Evolutionary conservation across 768 basidiomycete genomes (phyloP).

Genomic region (Suillus tomentosus): DNA sequence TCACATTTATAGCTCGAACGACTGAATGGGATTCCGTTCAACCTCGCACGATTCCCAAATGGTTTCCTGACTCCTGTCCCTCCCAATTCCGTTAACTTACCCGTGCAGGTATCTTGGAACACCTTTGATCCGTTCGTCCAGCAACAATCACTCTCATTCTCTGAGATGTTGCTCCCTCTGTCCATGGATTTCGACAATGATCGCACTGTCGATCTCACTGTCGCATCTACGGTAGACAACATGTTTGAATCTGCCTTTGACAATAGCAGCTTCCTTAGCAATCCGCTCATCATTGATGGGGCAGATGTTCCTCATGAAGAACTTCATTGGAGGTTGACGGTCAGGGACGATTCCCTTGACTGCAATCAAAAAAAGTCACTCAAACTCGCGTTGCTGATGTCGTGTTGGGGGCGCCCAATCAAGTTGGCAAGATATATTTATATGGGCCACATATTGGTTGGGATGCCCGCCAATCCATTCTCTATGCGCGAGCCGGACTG

Average conservation of each 20-base stretch:
- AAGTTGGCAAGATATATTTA: not conserved
- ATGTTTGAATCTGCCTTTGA: too few species aligned
- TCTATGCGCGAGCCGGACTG: not conserved
- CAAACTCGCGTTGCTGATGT: not conserved
- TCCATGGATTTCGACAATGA: not conserved
- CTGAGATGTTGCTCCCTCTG: not conserved
- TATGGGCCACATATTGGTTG: not conserved
- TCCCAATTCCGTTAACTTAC: not conserved
- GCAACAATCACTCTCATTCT: not conserved
- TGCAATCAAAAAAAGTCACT: not conserved
- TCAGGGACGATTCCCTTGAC: not conserved
- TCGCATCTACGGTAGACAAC: not conserved
- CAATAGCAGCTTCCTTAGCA: too few species aligned
- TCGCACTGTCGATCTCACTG: not conserved
- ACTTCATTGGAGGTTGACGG: not conserved
- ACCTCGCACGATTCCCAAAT: not conserved
- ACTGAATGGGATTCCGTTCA: not conserved
- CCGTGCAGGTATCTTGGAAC: not conserved
- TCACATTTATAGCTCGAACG: not conserved
- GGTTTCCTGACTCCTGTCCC: not conserved
- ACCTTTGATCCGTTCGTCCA: not conserved
- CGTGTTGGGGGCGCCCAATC: not conserved
- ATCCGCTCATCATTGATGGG: too few species aligned
- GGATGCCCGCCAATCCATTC: not conserved
- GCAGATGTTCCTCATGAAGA: not conserved